Conservation (phyloP, 805 yeast genomes). For the Trichomonascus vanleenenianus region DNA sequence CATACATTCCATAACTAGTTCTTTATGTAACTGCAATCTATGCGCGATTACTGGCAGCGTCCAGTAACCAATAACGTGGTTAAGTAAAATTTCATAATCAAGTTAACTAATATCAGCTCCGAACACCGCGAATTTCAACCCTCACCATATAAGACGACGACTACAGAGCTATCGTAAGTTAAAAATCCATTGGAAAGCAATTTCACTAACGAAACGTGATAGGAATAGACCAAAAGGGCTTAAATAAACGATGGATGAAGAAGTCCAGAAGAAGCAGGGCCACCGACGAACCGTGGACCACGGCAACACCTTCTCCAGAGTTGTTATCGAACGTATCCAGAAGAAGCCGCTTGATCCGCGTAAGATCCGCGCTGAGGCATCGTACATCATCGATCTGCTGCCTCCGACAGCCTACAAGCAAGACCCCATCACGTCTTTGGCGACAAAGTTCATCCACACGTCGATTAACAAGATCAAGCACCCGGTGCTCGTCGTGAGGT, state of each 20-base stretch:
- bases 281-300: conserved; percentile 71
- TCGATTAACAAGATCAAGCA: conserved; percentile 88
- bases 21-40: no score
- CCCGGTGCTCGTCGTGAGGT: conserved; percentile 78
- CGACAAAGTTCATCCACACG: conserved; percentile 77
- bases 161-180: no score
- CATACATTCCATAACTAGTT: no score
- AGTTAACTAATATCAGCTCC: not conserved
- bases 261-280: conserved; percentile 16
- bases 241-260: conserved; percentile 17
- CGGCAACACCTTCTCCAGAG: conserved; percentile 65
- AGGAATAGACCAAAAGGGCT: no score
- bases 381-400: conserved; percentile 48
- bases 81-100: not conserved
- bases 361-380: conserved; percentile 56
- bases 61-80: no score
- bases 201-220: no score
- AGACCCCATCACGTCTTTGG: conserved; percentile 52
- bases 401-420: conserved; percentile 56
- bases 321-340: conserved; percentile 40
- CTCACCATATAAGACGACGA: no score
- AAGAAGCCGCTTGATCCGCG: conserved; percentile 10
- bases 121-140: no score
- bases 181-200: no score
- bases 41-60: no score